Base-by-base conservation (phyloP, 2,329 filamentous ascomycete genomes). In the Zasmidium citrigriseum region DNA sequence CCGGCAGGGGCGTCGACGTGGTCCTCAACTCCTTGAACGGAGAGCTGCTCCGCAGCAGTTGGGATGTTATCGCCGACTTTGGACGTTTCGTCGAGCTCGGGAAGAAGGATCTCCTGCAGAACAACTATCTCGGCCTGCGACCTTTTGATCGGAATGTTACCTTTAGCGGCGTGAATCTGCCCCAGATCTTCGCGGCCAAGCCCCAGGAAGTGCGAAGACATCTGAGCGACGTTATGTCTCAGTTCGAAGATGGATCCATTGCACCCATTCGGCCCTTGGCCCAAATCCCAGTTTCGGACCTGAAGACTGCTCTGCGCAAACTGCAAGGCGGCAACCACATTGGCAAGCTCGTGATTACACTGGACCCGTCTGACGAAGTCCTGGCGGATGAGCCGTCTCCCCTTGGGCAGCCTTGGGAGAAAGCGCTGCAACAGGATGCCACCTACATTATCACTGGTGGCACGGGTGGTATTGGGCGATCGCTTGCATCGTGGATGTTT, bases 1-100 rank as follows among this genome's bases (percentile, higher is more conserved):
- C 60, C 29, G 64, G 61, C 11, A 44, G 47, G 4, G 73, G 73
- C 16, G 64, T 73, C 16, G 71, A 75, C 51, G 64, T 74, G 10
- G 55, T 73, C 3, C 58, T 75, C 45, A 73, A 68, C 58, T 62
- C 58, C 9, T 45, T 64, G 4, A 41, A 61, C 1, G 71, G 72
- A 1, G 58, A 67, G 16, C 44, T 66, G 4, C 64, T 73, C 2
- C 52, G 66, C 18, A 53, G 60, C 12, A 61, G 62, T 1, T 72
- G 66, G 66, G 47, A 60, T 3, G 62, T 57, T 34, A 54, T 72
- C 2, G 69, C 70, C 1, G 55, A 64, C 1, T 67, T 67, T 29
- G 72, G 72, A 7, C 59, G 54, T 7, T 57, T 75, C 64, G 41
- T 65, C 12, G 68, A 70, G 44, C 61, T 67, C 14, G 64, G 65